Base-by-base conservation (phyloP, 1,139 yeast genomes). In the Saccharomyces hybrid region DNA sequence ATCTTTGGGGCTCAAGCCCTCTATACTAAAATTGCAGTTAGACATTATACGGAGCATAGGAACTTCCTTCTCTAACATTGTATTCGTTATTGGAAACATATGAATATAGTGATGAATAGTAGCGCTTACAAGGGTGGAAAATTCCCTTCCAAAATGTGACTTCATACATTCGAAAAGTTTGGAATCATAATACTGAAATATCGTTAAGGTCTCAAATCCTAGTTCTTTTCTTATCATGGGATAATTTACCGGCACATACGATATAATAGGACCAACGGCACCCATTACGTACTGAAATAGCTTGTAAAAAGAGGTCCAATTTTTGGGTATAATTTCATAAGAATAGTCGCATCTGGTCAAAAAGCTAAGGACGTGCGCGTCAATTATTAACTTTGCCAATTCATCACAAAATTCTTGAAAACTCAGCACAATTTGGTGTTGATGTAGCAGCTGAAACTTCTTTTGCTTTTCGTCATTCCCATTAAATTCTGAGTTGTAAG, bases 281-380 rank as follows among this genome's bases (percentile, higher is more conserved):
- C 34, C 32, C n/a, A 47, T 25, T 14, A 14, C 34, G 53, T 47
- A 38, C 25, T 16, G 16, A 50, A 32, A 27, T 55, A 53, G 34
- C 55, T 53, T 14, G 34, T 50, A 25, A 26, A 16, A 41, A 16
- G 25, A 50, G 31, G 32, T 23, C 32, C 48, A 32, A 50, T 32
- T 28, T n/a, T 27, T 38, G 9, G 16, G 16, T 16, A 38, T 20
- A 20, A 8, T 6, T 4, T 38, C 44, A 16, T 16, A 38, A 16
- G 44, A 38, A 38, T 16, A 16, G 4, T 38, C 13, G 13, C 25
- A 38, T 38, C 20, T 38, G 5, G 25, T 14, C 44, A 38, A 16
- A 38, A 38, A 38, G 25, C 13, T 16, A 8, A 38, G 44, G 11
- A 38, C 25, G 13, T 38, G 44, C 5, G 44, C 23, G 8, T 38